Percentiles rank a stretch among this genome's conserved stretches.
Evolutionary conservation across 2,329 filamentous ascomycete species (phyloP).

Genomic region (Clonostachys chloroleuca): DNA sequence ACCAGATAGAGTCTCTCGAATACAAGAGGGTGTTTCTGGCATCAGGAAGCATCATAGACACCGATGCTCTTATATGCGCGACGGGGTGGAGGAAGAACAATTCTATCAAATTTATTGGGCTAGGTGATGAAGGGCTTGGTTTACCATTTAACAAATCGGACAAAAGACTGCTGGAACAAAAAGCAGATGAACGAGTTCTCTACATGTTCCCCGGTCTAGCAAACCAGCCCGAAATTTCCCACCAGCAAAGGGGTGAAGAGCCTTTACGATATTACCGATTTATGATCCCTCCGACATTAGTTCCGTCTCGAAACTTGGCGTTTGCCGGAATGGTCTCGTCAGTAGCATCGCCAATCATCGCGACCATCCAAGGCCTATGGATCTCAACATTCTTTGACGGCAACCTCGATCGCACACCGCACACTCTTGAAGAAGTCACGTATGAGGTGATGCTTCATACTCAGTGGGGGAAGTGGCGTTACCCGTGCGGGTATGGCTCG

Average conservation of each 20-base stretch:
- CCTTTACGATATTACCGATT: constrained; percentile 16
- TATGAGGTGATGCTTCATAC: constrained; percentile 58
- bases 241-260: constrained; percentile 9
- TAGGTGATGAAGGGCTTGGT: constrained; percentile 5
- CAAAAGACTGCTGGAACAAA: constrained; percentile 4
- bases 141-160: constrained; percentile 6
- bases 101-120: constrained; percentile 31
- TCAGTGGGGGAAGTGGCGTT: constrained; percentile 67
- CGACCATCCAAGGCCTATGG: constrained; percentile 40
- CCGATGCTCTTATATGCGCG: constrained; percentile 42
- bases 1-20: constrained; percentile 35
- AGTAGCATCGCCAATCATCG: constrained; percentile 23
- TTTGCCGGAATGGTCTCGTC: constrained; percentile 22
- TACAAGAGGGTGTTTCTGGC: constrained; percentile 32
- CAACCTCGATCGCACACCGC: constrained; percentile 27
- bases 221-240: constrained; percentile 10
- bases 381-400: constrained; percentile 50
- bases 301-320: constrained; percentile 19
- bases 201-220: constrained; percentile 10
- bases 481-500: constrained; percentile 59
- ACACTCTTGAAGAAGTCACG: constrained; percentile 32
- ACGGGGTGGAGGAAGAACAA: constrained; percentile 47
- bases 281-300: constrained; percentile 11
- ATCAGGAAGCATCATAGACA: constrained; percentile 28
- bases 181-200: constrained; percentile 9